Evolutionary conservation across 345 rosid species (phyloP).

Genomic region (Microcos paniculata): DNA sequence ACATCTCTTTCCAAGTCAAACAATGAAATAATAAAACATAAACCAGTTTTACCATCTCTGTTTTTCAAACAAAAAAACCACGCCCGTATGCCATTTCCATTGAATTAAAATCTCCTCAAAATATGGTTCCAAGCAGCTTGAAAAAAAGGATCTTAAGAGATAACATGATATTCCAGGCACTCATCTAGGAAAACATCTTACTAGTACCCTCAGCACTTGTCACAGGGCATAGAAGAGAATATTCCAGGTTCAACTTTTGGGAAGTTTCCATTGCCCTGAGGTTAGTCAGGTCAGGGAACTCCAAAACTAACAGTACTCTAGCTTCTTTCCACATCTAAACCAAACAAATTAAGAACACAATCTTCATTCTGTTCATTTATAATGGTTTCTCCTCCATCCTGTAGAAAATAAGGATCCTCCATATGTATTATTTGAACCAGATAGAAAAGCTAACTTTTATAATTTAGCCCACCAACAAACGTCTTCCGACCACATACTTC

Average conservation of each 20-base stretch:
- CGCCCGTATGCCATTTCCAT: not conserved
- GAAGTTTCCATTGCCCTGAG: not conserved
- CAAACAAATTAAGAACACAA: not conserved
- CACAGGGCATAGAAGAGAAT: not conserved
- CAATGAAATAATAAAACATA: not conserved
- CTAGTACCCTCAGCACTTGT: not conserved
- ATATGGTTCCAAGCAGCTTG: not conserved
- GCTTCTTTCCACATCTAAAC: constrained; percentile 3
- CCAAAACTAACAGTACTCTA: not conserved
- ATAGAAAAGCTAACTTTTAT: not conserved
- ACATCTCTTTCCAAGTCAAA: not conserved
- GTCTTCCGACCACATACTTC: not conserved
- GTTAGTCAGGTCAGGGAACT: not conserved
- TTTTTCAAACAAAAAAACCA: not conserved
- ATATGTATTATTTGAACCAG: not conserved
- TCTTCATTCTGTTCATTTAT: not conserved
- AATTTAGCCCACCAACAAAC: not conserved
- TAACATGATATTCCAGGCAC: not conserved
- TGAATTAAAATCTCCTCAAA: not conserved
- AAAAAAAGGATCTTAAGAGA: not conserved
- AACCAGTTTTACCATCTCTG: not conserved
- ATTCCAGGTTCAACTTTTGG: constrained; percentile 4
- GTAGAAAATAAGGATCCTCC: not conserved
- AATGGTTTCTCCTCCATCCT: not conserved
- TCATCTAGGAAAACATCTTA: not conserved